Evolutionary conservation across 1,284 basidiomycete species (phyloP), one percentile per base, ranked within the genome.

Genomic region (Cryptococcus deneoformans): DNA sequence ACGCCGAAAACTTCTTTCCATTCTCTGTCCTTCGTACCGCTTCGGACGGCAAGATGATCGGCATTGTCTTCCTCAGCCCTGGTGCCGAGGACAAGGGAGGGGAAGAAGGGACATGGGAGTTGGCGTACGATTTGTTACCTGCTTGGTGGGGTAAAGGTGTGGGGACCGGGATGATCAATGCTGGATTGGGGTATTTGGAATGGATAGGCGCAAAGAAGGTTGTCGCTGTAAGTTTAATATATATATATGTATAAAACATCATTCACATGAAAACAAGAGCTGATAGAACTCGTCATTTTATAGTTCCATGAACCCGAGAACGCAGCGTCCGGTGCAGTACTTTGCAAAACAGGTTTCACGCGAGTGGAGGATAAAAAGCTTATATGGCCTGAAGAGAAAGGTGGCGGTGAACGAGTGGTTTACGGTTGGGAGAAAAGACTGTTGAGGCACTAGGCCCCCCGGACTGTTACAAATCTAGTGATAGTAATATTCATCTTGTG

Each of bases 301-400:
- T 34, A 50, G 49, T 20, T 50, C 20, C 39, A 40, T 39, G 49
- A 50, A 38, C 49, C 49, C 7, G 49, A 20, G 8, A 50, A 50
- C 37, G 39, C 35, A 1, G 37, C 49, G 10, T 50, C 49, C 24
- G 37, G n/a, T 24, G 39, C n/a, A 4, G 49, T 52, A 5, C 38
- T 46, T 12, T 42, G 42, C 9, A 46, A 52, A n/a, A n/a, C 24
- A 11, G 51, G 44, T 1, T 45, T 52, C 9, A 45, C 35, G 8
- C 38, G 42, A 36, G 34, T 35, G 14, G 43, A 3, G n/a, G 51
- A 45, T 12, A 44, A 52, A 14, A 24, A 52, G 24, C 7, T 52
- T 4, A 35, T 14, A 24, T 37, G 51, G 44, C 44, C 51, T 11
- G 51, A 29, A 44, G 51, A 52, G 16, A 50, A 51, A 36, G 49